phyloP scores from a whole-genome alignment of 139 green algal genomes.

The Picochlorum sp. region DNA sequence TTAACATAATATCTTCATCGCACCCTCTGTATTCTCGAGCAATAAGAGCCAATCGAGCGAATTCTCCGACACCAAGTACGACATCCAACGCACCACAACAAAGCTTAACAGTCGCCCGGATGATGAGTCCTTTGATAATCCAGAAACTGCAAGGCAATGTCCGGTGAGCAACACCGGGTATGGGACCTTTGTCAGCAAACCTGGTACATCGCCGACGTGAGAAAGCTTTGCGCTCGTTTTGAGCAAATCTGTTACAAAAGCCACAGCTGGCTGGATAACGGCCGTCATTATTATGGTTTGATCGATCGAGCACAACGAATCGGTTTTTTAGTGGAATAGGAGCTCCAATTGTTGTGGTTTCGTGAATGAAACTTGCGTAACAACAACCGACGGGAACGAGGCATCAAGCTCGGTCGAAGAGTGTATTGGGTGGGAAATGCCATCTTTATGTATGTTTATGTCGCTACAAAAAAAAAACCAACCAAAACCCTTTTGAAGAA shows the following conservation, averaged over 20 bases:
- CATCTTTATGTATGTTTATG: no score
- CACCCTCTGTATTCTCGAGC: background rate
- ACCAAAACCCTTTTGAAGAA: no score
- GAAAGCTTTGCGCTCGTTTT: background rate
- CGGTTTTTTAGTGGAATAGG: no score
- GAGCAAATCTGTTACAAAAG: background rate
- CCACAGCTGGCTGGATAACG: background rate
- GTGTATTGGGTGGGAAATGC: no score
- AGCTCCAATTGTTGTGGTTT: no score
- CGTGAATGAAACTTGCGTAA: no score
- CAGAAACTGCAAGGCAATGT: conserved; percentile 9
- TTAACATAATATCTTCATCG: background rate
- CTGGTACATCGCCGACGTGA: background rate
- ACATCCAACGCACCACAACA: conserved; percentile 1
- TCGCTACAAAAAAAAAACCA: no score
- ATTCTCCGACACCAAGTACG: background rate
- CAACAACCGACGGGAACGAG: no score
- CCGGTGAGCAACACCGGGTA: background rate
- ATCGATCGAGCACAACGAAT: no score
- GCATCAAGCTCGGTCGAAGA: no score
- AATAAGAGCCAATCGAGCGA: background rate
- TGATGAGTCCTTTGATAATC: background rate
- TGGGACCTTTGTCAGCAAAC: background rate
- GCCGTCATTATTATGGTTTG: conserved; percentile 1
- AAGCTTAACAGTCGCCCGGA: conserved; percentile 1